Base-by-base conservation (phyloP, 371 early-diverging fungal species). In the Blakeslea trispora region DNA sequence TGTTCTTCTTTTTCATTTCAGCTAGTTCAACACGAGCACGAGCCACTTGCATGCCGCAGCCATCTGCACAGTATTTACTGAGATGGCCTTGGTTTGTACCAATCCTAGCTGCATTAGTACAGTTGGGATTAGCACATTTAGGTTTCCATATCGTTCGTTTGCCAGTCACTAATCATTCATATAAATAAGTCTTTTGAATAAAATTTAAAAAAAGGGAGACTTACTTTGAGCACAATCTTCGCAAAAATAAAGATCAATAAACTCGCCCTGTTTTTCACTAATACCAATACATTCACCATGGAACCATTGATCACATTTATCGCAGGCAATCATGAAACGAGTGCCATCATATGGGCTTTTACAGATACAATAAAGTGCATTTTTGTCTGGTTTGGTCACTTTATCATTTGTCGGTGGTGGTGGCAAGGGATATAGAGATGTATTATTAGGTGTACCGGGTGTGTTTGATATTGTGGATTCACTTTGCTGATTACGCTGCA, bases 251-350 rank as follows among this genome's bases (percentile, higher is more conserved):
- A 74, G 74, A 55, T 81, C 81, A 39, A 83, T 67, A 53, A 76
- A 63, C 21, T 72, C 70, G 8, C 79, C 72, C 40, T 81, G 80
- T 40, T 72, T 71, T 53, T 81, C 77, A 31, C 69, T 68, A 34
- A 83, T 74, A 2, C 74, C 73, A 5, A 83, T 78, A 51, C 83
- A 83, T 46, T 81, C 81, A 13, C 82, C 83, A 61, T 83, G 83
- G 46, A 74, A 83, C 83, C 83, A 83, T 47, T 74, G 76, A 48
- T 78, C 75, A 55, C 83, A 83, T 40, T 66, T 71, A 39, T 83
- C 83, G 51, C 83, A 83, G 5, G 75, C 79, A 69, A 83, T 81
- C 82, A 81, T 81, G 46, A 83, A 83, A 40, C 75, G 59, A 14
- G 64, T 62, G 8, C 58, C 64, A 52, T 80, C 75, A 53, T 82